These are phyloP conservation scores for Amanita fuliginea DNA, from an alignment of 768 basidiomycete genomes.

Conservation along the genomic window DNA sequence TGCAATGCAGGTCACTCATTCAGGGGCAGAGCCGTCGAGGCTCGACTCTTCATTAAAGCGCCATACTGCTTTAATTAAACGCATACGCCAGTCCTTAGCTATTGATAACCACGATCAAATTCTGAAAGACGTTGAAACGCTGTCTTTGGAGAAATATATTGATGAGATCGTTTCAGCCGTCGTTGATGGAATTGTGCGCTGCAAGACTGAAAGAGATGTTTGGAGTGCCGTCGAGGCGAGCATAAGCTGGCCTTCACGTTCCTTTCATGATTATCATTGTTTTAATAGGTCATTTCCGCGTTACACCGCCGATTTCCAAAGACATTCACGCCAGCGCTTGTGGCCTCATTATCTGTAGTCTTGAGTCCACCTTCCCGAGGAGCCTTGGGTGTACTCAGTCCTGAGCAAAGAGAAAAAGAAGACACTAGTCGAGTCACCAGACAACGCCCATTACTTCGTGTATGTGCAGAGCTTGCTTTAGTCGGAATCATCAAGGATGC, in stretches of 20 bases:
- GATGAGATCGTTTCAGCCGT: conserved; percentile 88
- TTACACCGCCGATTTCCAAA: conserved; percentile 81
- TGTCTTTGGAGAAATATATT: conserved; percentile 91
- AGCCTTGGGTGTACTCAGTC: conserved; percentile 41
- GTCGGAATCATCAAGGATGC: conserved; percentile 75
- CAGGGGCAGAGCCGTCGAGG: conserved; percentile 49
- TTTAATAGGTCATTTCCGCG: conserved; percentile 67
- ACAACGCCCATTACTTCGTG: conserved; percentile 77
- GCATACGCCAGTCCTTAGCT: conserved; percentile 79
- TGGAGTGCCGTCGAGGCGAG: conserved; percentile 88
- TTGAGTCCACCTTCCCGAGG: conserved; percentile 51
- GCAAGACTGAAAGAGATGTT: conserved; percentile 88
- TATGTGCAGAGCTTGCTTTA: conserved; percentile 84
- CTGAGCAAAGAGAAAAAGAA: conserved; percentile 89
- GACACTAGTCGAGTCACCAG: conserved; percentile 67
- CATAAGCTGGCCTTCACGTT: conserved; percentile 1
- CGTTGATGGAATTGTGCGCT: conserved; percentile 74
- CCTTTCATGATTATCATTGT: conserved; percentile 2
- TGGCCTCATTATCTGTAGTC: conserved; percentile 45
- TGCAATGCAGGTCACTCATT: conserved; percentile 2
- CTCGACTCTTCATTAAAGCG: conserved; percentile 93
- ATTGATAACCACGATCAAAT: conserved; percentile 76
- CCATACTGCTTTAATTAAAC: conserved; percentile 92
- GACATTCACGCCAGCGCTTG: conserved; percentile 64
- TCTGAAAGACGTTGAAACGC: conserved; percentile 82